These are phyloP conservation scores for Kwoniella sp. DNA, from an alignment of 768 basidiomycete species.

Conservation along the genomic window DNA sequence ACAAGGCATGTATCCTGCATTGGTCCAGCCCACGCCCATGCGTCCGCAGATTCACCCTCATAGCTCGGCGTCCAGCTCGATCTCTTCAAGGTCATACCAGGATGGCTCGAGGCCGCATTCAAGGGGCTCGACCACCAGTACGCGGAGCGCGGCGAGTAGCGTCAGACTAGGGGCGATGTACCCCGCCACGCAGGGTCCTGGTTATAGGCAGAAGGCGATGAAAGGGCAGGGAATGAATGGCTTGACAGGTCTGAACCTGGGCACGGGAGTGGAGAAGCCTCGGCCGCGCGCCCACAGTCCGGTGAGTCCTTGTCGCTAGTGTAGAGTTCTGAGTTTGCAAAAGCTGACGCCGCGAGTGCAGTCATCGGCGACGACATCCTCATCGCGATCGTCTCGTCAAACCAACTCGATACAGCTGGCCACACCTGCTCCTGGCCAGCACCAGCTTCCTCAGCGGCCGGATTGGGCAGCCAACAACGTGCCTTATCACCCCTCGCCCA, in stretches of 20 bases:
- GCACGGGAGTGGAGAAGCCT: slow-evolving; percentile 6
- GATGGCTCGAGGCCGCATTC: slow-evolving; percentile 42
- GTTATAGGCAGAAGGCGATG: slow-evolving; percentile 33
- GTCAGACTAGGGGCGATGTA: slow-evolving; percentile 38
- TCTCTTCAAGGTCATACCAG: slow-evolving; percentile 39
- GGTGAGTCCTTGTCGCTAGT: slow-evolving; percentile 17
- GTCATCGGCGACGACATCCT: slow-evolving; percentile 35
- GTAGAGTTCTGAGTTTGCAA: not conserved
- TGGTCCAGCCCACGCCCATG: slow-evolving; percentile 32
- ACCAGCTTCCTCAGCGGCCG: slow-evolving; percentile 37
- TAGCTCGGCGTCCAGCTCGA: slow-evolving; percentile 36
- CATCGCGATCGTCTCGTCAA: slow-evolving; percentile 36
- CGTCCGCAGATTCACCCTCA: slow-evolving; percentile 33
- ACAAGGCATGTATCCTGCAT: slow-evolving; percentile 12
- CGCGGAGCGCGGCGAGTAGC: slow-evolving; percentile 37
- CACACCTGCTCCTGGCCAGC: slow-evolving; percentile 24
- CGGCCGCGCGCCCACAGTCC: slow-evolving; percentile 38
- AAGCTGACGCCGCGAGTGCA: slow-evolving; percentile 1
- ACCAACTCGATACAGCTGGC: slow-evolving; percentile 24
- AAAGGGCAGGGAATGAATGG: slow-evolving; percentile 29
- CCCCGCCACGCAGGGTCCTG: slow-evolving; percentile 22
- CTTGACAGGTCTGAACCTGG: slow-evolving; percentile 26
- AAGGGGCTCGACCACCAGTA: slow-evolving; percentile 40
- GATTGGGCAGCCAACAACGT: slow-evolving; percentile 44
- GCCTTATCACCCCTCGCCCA: slow-evolving; percentile 37